Conservation (phyloP, 345 rosid genomes). For the Brassica carinata region DNA sequence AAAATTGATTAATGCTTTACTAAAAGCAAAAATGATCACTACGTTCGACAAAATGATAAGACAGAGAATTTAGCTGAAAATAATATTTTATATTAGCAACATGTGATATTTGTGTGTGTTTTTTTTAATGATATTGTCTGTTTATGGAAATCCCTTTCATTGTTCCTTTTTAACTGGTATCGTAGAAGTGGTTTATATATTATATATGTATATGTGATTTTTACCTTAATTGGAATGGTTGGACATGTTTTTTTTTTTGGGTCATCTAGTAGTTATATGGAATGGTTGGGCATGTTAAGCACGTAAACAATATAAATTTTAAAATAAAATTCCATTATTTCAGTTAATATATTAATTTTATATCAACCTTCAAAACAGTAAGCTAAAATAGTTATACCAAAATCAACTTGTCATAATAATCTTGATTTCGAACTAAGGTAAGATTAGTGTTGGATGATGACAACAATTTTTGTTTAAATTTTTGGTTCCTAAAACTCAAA, state of each 20-base stretch:
- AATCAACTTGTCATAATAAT: neutral
- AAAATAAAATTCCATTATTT: neutral
- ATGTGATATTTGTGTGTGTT: neutral
- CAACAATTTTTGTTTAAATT: neutral
- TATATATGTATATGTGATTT: neutral
- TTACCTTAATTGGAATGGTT: neutral
- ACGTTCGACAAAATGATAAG: slow-evolving; percentile 19
- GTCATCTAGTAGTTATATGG: too few relatives aligned
- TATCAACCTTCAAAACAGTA: neutral
- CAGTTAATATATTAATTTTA: neutral
- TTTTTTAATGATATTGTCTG: neutral
- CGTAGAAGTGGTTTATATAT: neutral
- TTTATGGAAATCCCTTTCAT: neutral
- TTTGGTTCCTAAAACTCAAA: neutral
- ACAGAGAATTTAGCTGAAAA: slow-evolving; percentile 8
- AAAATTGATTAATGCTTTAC: neutral
- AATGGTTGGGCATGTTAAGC: neutral
- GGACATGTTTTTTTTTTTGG: neutral
- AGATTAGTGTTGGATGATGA: neutral
- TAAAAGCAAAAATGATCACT: neutral
- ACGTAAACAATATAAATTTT: neutral
- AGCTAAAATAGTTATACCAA: neutral
- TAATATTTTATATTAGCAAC: slow-evolving; percentile 10
- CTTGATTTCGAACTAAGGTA: neutral
- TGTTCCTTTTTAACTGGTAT: neutral